Evolutionary conservation across 768 basidiomycete species (phyloP).

Genomic region (Boletus pseudo-olivaceus): DNA sequence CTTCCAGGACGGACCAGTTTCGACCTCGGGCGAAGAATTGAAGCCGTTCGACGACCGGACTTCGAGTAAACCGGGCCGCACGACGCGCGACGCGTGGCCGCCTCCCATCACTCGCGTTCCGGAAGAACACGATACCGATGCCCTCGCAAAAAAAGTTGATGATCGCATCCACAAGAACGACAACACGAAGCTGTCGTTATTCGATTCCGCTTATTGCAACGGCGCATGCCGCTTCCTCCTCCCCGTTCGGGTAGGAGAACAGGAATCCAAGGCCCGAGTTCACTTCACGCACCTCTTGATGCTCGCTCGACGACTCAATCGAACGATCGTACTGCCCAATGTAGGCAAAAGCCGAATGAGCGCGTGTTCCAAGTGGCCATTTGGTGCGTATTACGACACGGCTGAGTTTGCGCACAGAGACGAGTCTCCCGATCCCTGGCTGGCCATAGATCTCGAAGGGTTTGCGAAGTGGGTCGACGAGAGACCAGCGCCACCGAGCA

Average conservation of each 20-base stretch:
- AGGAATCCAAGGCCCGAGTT: conserved; percentile 54
- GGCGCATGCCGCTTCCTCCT: conserved; percentile 45
- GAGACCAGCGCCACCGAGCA: conserved; percentile 23
- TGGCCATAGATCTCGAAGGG: conserved; percentile 33
- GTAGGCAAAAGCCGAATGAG: conserved; percentile 55
- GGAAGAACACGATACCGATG: conserved; percentile 14
- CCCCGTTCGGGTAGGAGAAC: conserved; percentile 49
- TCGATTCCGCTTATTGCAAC: conserved; percentile 24
- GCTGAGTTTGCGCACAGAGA: conserved; percentile 10
- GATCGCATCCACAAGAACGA: not conserved
- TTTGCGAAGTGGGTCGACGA: conserved; percentile 40
- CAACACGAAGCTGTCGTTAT: not conserved
- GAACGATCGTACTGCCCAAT: conserved; percentile 60
- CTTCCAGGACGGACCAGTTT: not conserved
- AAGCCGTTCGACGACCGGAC: not conserved
- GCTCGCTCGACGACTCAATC: conserved; percentile 47
- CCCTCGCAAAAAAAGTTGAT: not conserved
- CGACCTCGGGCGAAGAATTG: not conserved
- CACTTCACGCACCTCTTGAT: conserved; percentile 51
- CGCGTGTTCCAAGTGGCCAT: conserved; percentile 46
- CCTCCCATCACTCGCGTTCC: conserved; percentile 36
- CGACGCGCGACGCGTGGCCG: conserved; percentile 24
- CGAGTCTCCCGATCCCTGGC: not conserved
- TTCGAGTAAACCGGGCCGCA: not conserved
- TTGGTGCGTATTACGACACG: conserved; percentile 49